Conservation (phyloP, 805 yeast genomes). For the Jamesozyma lodderae region DNA sequence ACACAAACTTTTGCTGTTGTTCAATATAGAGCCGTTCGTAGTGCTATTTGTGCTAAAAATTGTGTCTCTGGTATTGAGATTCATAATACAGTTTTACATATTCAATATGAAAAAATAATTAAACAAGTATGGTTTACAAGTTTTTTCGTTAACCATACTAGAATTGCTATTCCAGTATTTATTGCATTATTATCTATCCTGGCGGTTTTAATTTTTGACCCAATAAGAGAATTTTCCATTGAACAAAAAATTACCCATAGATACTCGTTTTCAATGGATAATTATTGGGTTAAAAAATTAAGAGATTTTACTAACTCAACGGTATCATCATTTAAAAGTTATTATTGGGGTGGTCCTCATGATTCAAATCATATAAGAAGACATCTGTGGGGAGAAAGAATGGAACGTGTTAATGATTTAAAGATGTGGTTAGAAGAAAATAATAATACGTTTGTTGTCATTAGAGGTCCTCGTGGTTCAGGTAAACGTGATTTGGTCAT, state of each 20-base stretch:
- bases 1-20: conserved; percentile 45
- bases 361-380: conserved; percentile 21
- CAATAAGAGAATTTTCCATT: conserved; percentile 75
- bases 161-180: conserved; percentile 71
- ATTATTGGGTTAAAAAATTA: conserved; percentile 29
- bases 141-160: conserved; percentile 63
- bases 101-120: conserved; percentile 56
- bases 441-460: conserved; percentile 79
- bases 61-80: conserved; percentile 76
- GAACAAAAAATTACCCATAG: conserved; percentile 60
- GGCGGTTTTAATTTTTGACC: conserved; percentile 86
- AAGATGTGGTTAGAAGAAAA: conserved; percentile 79
- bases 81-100: conserved; percentile 58
- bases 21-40: conserved; percentile 45
- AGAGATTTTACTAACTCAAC: conserved; percentile 34
- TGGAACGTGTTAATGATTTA: conserved; percentile 57
- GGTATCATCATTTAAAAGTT: conserved; percentile 30
- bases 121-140: conserved; percentile 46
- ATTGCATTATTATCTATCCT: conserved; percentile 71
- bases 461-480: conserved; percentile 92
- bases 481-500: conserved; percentile 78
- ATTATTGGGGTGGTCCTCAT: conserved; percentile 29
- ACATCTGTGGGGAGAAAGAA: conserved; percentile 61
- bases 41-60: conserved; percentile 81
- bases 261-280: conserved; percentile 43